Evolutionary conservation across 768 basidiomycete genomes (phyloP), one percentile per base, ranked within the genome.

Genomic region (Suillus lakei): DNA sequence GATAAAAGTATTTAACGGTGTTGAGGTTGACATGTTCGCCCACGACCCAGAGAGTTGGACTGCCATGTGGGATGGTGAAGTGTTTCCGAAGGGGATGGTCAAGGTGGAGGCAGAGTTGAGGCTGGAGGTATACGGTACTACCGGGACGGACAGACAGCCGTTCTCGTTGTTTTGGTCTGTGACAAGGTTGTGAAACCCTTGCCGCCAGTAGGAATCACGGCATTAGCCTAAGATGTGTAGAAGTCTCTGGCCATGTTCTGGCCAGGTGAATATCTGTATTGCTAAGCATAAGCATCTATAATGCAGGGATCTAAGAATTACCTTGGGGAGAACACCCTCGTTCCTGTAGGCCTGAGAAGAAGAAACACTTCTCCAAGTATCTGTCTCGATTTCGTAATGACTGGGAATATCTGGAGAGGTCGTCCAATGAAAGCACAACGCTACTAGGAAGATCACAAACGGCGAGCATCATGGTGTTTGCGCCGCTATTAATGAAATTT

Each of bases 31-130:
- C 1, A 61, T 64, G 43, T 81, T 79, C 61, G 70, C 72, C 39
- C 80, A 83, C 54, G 68, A 65, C 21, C 73, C 79, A 3, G 73
- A 77, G 54, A 77, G 72, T 60, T 82, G 78, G 80, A 66, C 21
- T 54, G 75, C 66, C 30, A 32, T 82, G 51, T 82, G 81, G 81
- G 74, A 82, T 43, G 76, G 76, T 5, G 70, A 69, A 16, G 69
- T 80, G 0, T 82, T 83, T 36, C 41, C 64, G 67, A 69, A 75
- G 70, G 80, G 79, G 43, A 65, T 66, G 62, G 75, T 79, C n/a
- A 62, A 72, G 60, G 72, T 76, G 2, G 68, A 70, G 13, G 55
- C n/a, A 23, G n/a, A 15, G 13, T 38, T 36, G 34, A 56, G 12
- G 36, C 21, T 13, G 13, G 34, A 56, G 13, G 36, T 3, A 36